A percentile compares a stretch with the other conserved stretches of the same genome.
phyloP scores from a whole-genome alignment of 108 stramenopile species.

The Bacterosira constricta region DNA sequence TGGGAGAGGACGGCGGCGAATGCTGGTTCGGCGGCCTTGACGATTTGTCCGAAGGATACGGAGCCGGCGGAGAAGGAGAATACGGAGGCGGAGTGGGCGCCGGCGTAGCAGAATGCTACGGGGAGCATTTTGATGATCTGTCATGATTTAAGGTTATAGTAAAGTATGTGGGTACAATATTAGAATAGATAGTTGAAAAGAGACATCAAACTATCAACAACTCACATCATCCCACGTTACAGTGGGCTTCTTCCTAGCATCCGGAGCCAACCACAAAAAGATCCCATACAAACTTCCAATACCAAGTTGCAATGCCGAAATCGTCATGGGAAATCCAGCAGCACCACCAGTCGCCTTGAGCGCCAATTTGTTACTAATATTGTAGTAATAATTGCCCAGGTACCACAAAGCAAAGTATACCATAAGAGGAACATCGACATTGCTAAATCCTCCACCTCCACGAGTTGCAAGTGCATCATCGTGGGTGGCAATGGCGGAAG shows the following conservation, averaged over 20 bases:
- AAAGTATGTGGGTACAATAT: not conserved
- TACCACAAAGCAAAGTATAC: constrained; percentile 67
- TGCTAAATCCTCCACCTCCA: constrained; percentile 13
- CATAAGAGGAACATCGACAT: constrained; percentile 46
- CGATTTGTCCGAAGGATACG: constrained; percentile 70
- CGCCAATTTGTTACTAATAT: constrained; percentile 70
- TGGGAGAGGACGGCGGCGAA: constrained; percentile 69
- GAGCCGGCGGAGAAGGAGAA: constrained; percentile 66
- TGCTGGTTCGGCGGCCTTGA: constrained; percentile 73
- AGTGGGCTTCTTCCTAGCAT: constrained; percentile 45
- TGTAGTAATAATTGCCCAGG: constrained; percentile 77
- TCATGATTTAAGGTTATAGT: not conserved
- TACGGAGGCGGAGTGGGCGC: constrained; percentile 67
- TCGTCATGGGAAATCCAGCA: constrained; percentile 62
- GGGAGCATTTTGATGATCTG: constrained; percentile 63
- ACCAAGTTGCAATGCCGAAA: constrained; percentile 54
- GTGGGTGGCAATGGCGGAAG: constrained; percentile 2
- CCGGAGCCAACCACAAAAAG: constrained; percentile 66
- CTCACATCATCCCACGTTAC: constrained; percentile 56
- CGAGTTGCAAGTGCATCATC: constrained; percentile 25
- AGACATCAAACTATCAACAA: too few species aligned
- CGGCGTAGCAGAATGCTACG: constrained; percentile 63
- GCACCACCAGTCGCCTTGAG: constrained; percentile 59
- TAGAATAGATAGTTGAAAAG: constrained; percentile 7
- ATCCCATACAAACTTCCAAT: constrained; percentile 64